Evolutionary conservation across 495 filamentous ascomycete species (phyloP), one percentile per base, ranked within the genome.

Genomic region (Neurospora tetraspora): DNA sequence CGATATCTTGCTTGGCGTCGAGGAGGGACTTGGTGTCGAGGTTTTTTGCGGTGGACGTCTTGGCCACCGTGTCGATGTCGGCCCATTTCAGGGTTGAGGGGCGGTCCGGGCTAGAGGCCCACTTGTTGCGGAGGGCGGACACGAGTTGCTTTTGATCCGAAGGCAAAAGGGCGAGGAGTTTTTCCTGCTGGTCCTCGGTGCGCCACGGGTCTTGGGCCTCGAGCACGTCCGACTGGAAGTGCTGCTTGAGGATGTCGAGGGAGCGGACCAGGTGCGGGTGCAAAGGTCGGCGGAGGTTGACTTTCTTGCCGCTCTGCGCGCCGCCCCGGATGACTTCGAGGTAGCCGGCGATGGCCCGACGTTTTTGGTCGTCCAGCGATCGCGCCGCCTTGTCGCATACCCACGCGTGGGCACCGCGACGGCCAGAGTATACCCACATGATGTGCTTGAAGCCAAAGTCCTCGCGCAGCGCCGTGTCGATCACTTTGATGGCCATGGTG

Each of bases 391-490:
- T 91, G 81, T 99, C 96, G 79, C 95, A 97, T n/a, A 99, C 92
- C 96, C 96, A 99, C 9, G 95, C 96, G 89, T 99, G 96, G 18
- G 91, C 94, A 81, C 96, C 96, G 88, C 96, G 89, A 78, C 96
- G 91, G 40, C 96, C 96, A 0, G 96, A 98, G 81, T 98, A 99
- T 1, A 99, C 94, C 96, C 96, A 99, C 76, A 99, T 86, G 74
- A 99, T 94, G 80, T 99, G 95, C 77, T 93, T 88, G 79, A 97
- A 99, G 31, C 94, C 96, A 79, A 98, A 96, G 81, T 99, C 96
- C 3, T 98, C 94, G 73, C 92, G 86, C 70, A 99, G 80, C 3
- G 93, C 93, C 5, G 88, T 86, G 79, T 97, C 94, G 34, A 99
- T 85, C 23, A 98, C 93, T 78, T 96, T 97, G 77, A 99, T 93